Conservation (phyloP, 257 asterid species). For the Buddleja alternifolia region DNA sequence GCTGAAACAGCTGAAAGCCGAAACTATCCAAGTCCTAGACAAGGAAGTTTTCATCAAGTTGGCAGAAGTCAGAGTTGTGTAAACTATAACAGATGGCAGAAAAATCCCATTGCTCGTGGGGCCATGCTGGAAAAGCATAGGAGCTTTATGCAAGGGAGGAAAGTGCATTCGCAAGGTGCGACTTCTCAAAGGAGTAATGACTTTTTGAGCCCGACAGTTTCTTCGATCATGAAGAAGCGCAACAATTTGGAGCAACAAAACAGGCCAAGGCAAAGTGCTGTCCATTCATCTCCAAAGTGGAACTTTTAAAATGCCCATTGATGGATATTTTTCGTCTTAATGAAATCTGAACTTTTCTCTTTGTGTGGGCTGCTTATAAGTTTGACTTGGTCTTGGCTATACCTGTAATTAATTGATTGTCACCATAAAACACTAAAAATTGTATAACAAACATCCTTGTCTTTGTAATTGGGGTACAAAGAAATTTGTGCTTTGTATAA, state of each 20-base stretch:
- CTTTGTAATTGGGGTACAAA: slow-evolving; percentile 24
- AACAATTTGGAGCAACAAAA: slow-evolving; percentile 57
- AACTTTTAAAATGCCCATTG: slow-evolving; percentile 41
- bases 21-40: slow-evolving; percentile 75
- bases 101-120: slow-evolving; percentile 58
- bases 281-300: slow-evolving; percentile 92
- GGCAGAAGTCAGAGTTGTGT: slow-evolving; percentile 97
- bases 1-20: slow-evolving; percentile 99
- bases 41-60: slow-evolving; percentile 59
- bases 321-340: slow-evolving; percentile 9
- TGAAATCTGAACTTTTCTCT: slow-evolving; percentile 9
- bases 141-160: slow-evolving; percentile 65
- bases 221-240: slow-evolving; percentile 92
- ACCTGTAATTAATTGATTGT: slow-evolving; percentile 45
- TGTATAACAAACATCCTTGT: slow-evolving; percentile 24
- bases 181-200: slow-evolving; percentile 87
- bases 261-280: slow-evolving; percentile 60
- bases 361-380: slow-evolving; percentile 20
- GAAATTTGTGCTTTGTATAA: slow-evolving; percentile 21
- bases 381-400: slow-evolving; percentile 33
- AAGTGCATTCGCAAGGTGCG: slow-evolving; percentile 82
- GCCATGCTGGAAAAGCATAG: slow-evolving; percentile 68
- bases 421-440: slow-evolving; percentile 22
- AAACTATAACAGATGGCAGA: slow-evolving; percentile 81
- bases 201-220: slow-evolving; percentile 85